Base-by-base conservation (phyloP, 2,329 filamentous ascomycete genomes). In the Neonectria hederae region DNA sequence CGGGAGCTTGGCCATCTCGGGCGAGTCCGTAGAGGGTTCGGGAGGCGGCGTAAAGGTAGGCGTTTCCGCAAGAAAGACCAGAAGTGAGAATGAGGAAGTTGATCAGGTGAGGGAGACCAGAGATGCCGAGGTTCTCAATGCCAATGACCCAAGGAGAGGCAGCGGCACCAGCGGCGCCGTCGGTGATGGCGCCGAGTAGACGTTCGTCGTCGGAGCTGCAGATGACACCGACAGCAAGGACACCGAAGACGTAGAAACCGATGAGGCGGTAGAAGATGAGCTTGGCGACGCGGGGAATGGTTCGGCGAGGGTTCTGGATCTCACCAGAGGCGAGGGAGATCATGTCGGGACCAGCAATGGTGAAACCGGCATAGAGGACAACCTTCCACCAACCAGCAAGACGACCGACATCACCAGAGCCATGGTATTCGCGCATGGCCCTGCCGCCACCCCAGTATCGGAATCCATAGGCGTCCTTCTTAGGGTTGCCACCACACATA, bases 201-300 rank as follows among this genome's bases (percentile, higher is more conserved):
- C 73, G 70, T 1, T 64, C 35, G 26, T 80, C 83, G 62, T 81
- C 87, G 78, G 79, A 86, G 70, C 84, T 86, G 57, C 86, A 80
- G 26, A 86, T 80, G 51, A 89, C 82, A 14, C 84, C 81, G 2
- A 86, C 84, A 13, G 83, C 81, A 61, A 88, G 85, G 42, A 90
- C 84, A 82, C 82, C 68, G 75, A 93, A 82, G n/a, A 92, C 84
- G 77, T 92, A 93, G 79, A 93, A 92, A 1, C 84, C 79, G 0
- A 89, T 89, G 32, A 93, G 81, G 53, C 91, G 89, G 76, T 90
- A 92, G 78, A 93, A 92, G 35, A 92, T 89, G 49, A 88, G 88
- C 68, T 91, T 92, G 79, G 87, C 92, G 1, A 91, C 90, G 62
- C 84, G 85, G 0, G 90, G 90, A 77, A 94, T 87, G 30, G 88